phyloP scores from a whole-genome alignment of 257 asterid species.

The Solanum habrochaites region DNA sequence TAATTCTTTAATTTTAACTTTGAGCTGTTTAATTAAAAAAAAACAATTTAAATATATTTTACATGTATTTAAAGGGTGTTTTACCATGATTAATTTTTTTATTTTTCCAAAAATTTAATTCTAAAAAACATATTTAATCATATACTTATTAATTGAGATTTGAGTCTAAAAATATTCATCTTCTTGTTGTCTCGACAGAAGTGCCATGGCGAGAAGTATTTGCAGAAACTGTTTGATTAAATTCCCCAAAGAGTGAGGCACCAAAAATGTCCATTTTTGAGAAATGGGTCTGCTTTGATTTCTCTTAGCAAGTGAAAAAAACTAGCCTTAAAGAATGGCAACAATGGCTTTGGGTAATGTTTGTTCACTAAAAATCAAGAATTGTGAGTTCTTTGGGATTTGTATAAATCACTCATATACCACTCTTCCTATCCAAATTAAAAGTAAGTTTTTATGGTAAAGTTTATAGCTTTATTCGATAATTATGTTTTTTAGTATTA shows the following conservation, averaged over 20 bases:
- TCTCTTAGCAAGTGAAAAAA: not conserved
- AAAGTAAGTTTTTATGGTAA: conserved; percentile 20
- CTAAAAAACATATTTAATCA: not conserved
- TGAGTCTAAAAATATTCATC: not conserved
- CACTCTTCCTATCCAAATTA: conserved; percentile 12
- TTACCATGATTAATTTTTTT: too few relatives aligned
- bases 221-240: conserved; percentile 35
- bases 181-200: too few relatives aligned
- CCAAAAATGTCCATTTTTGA: not conserved
- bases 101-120: fast-evolving
- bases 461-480: not conserved
- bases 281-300: not conserved
- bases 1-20: too few relatives aligned
- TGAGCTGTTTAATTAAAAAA: too few relatives aligned
- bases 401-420: conserved; percentile 7
- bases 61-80: too few relatives aligned
- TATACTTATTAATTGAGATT: not conserved
- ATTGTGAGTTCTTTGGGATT: conserved; percentile 38
- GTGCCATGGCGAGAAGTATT: not conserved
- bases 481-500: not conserved
- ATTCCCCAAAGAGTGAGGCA: conserved; percentile 9
- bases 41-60: too few relatives aligned
- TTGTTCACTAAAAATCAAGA: conserved; percentile 22
- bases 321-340: not conserved
- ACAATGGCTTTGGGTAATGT: conserved; percentile 27